A percentile compares a stretch with the other conserved stretches of the same genome.
Evolutionary conservation across 495 filamentous ascomycete species (phyloP).

Genomic region (Aspergillus bertholletiae): DNA sequence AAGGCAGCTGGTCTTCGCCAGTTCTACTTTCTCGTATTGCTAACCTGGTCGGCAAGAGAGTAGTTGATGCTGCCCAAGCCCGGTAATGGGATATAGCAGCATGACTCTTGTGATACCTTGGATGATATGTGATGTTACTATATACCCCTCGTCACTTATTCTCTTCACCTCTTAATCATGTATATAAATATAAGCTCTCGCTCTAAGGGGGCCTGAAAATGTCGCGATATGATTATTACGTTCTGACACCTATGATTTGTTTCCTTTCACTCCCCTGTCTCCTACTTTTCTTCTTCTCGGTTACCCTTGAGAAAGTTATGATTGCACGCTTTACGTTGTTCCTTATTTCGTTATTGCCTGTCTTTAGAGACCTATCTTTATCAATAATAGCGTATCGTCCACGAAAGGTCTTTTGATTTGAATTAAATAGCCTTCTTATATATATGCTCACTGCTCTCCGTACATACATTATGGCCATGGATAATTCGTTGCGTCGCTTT

Average conservation of each 20-base stretch:
- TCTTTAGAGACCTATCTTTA: not conserved
- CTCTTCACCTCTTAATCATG: conserved; percentile 8
- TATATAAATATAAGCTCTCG: conserved; percentile 12
- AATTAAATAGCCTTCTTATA: not conserved
- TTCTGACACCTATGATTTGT: not conserved
- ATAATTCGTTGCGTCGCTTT: not conserved
- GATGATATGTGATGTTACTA: conserved; percentile 12
- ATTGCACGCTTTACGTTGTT: not conserved
- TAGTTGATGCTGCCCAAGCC: not conserved
- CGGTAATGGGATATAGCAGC: not conserved
- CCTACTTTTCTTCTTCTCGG: not conserved
- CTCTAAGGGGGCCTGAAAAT: not conserved
- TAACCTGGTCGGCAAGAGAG: not conserved
- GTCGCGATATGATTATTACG: not conserved
- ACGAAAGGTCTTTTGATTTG: not conserved
- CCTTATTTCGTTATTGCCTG: not conserved
- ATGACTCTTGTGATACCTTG: not conserved
- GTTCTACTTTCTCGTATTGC: not conserved
- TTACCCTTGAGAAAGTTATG: not conserved
- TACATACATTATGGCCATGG: not conserved
- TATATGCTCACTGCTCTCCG: not conserved
- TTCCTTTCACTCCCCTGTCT: not conserved
- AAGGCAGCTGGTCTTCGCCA: not conserved
- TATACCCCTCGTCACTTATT: conserved; percentile 17
- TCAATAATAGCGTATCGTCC: not conserved